Evolutionary conservation across 441 rosid genomes (phyloP).

Genomic region (Pelargonium myrrhifolium): DNA sequence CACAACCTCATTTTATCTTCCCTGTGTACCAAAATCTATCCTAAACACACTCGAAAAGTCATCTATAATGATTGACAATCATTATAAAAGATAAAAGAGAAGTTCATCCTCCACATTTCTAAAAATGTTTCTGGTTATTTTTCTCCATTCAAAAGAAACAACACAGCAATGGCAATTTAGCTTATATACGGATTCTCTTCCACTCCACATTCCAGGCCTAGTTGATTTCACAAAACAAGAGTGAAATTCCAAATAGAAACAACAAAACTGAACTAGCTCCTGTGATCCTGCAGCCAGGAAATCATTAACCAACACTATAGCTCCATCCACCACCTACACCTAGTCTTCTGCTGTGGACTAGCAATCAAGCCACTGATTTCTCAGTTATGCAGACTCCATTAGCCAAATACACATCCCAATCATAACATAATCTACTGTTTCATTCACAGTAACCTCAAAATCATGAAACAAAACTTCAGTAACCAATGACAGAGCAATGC

Average conservation of each 20-base stretch:
- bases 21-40: neutral
- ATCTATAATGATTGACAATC: neutral
- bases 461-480: neutral
- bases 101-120: neutral
- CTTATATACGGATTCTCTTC: neutral
- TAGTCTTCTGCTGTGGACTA: neutral
- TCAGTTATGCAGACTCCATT: neutral
- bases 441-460: neutral
- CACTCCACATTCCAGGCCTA: neutral
- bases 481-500: neutral
- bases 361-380: neutral
- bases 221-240: neutral
- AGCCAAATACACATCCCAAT: neutral
- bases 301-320: neutral
- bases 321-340: neutral
- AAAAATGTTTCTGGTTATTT: neutral
- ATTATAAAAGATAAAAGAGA: neutral
- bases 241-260: neutral
- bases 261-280: neutral
- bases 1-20: slow-evolving; percentile 5
- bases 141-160: neutral
- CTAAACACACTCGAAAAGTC: neutral
- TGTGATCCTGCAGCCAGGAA: neutral
- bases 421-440: neutral
- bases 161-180: neutral